Conservation (phyloP, 148 eudicot species). For the Amaranthus cruentus region DNA sequence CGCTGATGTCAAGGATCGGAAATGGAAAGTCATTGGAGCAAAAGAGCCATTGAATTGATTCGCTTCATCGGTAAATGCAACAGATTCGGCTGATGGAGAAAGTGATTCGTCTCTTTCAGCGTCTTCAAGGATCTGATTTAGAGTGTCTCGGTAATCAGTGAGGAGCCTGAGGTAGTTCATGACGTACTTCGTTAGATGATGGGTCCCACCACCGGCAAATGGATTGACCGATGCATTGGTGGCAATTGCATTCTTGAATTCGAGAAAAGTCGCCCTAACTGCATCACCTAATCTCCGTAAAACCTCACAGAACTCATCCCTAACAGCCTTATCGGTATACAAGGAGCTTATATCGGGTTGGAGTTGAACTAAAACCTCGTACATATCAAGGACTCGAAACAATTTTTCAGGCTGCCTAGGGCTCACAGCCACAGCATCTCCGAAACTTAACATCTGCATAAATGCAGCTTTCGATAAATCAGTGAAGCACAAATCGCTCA, state of each 20-base stretch:
- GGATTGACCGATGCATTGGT: constrained; percentile 48
- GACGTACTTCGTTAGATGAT: constrained; percentile 66
- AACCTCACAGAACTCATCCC: constrained; percentile 53
- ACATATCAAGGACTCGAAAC: constrained; percentile 65
- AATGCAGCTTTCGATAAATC: constrained; percentile 64
- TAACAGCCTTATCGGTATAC: constrained; percentile 38
- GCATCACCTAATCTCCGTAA: constrained; percentile 54
- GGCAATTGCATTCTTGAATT: constrained; percentile 60
- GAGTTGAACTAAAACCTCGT: constrained; percentile 58
- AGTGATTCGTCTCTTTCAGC: constrained; percentile 32
- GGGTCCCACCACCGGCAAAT: constrained; percentile 70
- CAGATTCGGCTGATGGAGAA: constrained; percentile 39
- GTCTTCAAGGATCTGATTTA: constrained; percentile 55
- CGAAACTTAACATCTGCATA: constrained; percentile 61
- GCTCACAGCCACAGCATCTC: constrained; percentile 74
- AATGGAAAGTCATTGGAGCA: constrained; percentile 47
- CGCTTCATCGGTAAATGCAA: constrained; percentile 37
- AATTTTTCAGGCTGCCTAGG: constrained; percentile 75
- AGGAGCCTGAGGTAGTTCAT: constrained; percentile 72
- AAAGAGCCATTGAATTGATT: constrained; percentile 17
- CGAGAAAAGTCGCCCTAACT: constrained; percentile 67
- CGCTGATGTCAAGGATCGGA: constrained; percentile 45
- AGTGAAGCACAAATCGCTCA: constrained; percentile 49
- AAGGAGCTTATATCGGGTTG: constrained; percentile 49
- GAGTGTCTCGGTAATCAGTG: constrained; percentile 51